Evolutionary conservation across 1,284 basidiomycete species (phyloP), one percentile per base, ranked within the genome.

Genomic region (Sanghuangporus sanghuang): DNA sequence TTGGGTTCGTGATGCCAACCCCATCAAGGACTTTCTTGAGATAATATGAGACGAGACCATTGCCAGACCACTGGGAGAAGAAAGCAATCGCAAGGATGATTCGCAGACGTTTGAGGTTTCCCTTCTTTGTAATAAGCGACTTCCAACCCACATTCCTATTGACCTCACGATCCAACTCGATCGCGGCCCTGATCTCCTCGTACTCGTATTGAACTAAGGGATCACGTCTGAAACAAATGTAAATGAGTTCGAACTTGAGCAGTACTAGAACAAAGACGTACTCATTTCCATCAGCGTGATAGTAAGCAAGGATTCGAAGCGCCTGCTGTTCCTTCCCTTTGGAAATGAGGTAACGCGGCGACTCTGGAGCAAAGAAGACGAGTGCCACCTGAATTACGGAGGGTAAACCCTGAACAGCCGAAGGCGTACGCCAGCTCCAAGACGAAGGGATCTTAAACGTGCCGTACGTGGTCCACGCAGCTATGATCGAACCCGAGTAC

Each of bases 51-150:
- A 85, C 80, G 39, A 89, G 76, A 69, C 85, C 86, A 67, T 87
- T 86, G 0, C 85, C 85, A 40, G 81, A 83, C 83, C 84, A 87
- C 68, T 87, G 85, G 2, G 83, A 85, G 77, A 86, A 85, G 74
- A 86, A 78, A 3, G 81, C 84, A 46, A 86, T 76, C 0, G 83
- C 84, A 49, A 85, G 68, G 70, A 85, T 82, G 63, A 85, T 80
- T 39, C 80, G 71, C 69, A 85, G 74, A 16, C 84, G 79, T 61
- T 75, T 78, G 50, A 78, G 77, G 72, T 87, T 87, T 2, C 85
- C 85, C 4, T 75, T 76, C 3, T 78, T 83, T 67, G 70, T 76
- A 70, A 85, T 69, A 56, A 87, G 75, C 57, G 78, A 77, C 63
- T 73, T 67, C 80, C 81, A 86, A 8, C 79, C 81, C 58, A 79